Evolutionary conservation across 2,329 filamentous ascomycete species (phyloP).

Genomic region (Grosmannia serpens): DNA sequence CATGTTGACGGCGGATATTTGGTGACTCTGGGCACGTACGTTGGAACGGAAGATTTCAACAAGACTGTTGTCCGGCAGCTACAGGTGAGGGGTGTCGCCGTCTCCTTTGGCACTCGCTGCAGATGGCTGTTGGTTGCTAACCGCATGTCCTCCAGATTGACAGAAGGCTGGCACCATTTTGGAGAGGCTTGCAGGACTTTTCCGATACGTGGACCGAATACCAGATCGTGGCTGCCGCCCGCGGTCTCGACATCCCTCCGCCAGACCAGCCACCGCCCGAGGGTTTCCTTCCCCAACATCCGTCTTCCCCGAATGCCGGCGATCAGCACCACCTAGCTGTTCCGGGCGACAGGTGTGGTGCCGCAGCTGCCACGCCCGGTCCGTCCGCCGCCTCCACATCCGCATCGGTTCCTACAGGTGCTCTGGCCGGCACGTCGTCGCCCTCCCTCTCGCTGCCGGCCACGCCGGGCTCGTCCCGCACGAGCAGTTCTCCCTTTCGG

Average conservation of each 20-base stretch:
- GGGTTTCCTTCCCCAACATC: slow-evolving; percentile 38
- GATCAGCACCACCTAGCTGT: slow-evolving; percentile 48
- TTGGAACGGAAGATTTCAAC: slow-evolving; percentile 84
- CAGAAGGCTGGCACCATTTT: slow-evolving; percentile 84
- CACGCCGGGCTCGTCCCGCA: slow-evolving; percentile 29
- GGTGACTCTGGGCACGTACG: slow-evolving; percentile 90
- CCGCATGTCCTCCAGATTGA: slow-evolving; percentile 56
- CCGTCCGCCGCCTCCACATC: background rate
- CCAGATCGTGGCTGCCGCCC: slow-evolving; percentile 83
- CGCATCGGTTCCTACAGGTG: background rate
- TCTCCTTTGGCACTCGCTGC: background rate
- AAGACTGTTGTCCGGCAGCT: slow-evolving; percentile 80
- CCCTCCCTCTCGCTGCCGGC: slow-evolving; percentile 57
- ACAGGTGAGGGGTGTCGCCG: slow-evolving; percentile 48
- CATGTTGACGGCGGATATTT: slow-evolving; percentile 89
- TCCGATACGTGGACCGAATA: slow-evolving; percentile 84
- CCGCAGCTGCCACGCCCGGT: background rate
- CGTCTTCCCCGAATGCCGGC: slow-evolving; percentile 14
- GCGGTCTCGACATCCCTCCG: slow-evolving; percentile 71
- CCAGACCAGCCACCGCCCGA: slow-evolving; percentile 74
- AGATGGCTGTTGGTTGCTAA: slow-evolving; percentile 7
- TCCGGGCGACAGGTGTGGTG: slow-evolving; percentile 28
- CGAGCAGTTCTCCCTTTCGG: slow-evolving; percentile 55
- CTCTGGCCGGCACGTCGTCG: slow-evolving; percentile 60
- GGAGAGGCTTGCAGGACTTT: slow-evolving; percentile 86